Evolutionary conservation across 1,139 yeast species (phyloP), one percentile per base, ranked within the genome.

Genomic region (Hanseniaspora sp.): DNA sequence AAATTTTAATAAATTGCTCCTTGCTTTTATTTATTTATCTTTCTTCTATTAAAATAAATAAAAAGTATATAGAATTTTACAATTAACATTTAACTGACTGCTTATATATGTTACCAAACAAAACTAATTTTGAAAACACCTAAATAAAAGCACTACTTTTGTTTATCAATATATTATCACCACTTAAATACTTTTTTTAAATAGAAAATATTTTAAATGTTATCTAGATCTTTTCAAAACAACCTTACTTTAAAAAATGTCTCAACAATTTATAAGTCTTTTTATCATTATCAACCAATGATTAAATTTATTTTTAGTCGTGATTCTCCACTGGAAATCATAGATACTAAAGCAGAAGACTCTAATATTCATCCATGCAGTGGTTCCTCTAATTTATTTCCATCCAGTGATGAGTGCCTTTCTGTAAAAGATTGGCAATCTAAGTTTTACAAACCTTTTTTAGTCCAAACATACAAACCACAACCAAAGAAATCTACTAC

Each of bases 381-480:
- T 45, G 55, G 55, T 5, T 48, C 53, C 6, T 31, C 15, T 23
- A 43, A 49, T 71, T 29, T 53, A 29, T 42, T 42, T 23, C 55
- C 55, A 30, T 34, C 35, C 4, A 38, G 53, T 17, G 33, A 43
- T 17, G 55, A 53, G 33, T 53, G 55, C 28, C 28, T 53, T 1
- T 33, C 49, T 31, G 40, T 49, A 3, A 12, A 34, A 17, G 45
- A 47, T 2, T 43, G 52, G 48, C 31, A 43, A 31, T 31, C 45
- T 15, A 47, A 48, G 11, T 48, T 48, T 12, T 53, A 31, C 38
- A 53, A 53, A 48, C 69, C 69, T 1, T 65, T 67, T 43, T 53
- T 57, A 18, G 67, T 67, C 9, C 58, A 61, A 58, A 77, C 75
- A 51, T 74, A 68, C 47, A 59, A 17, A 28, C 15, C 44, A 9